Base-by-base conservation (phyloP, 495 filamentous ascomycete genomes). In the Lentithecium fluviatile region DNA sequence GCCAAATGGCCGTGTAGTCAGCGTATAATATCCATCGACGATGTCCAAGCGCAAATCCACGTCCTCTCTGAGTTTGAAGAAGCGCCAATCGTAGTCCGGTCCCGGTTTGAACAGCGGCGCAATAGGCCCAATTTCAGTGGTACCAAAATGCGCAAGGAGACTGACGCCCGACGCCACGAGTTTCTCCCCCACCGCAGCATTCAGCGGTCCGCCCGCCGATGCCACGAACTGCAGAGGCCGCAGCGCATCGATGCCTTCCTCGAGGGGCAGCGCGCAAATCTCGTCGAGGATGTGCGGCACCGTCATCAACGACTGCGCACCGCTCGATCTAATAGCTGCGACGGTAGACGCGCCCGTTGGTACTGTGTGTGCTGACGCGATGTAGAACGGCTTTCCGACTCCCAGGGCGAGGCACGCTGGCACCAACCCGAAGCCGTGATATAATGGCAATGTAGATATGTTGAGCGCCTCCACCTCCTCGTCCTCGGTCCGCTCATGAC, bases 241-340 rank as follows among this genome's bases (percentile, higher is more conserved):
- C 11, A 80, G 69, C 8, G 50, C 60, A 1, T 54, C 17, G n/a
- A 69, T 54, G n/a, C 69, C 72, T 20, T 56, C 55, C n/a, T 53
- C 48, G 17, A 66, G 52, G 4, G 67, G 59, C 5, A 75, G 50
- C 2, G 58, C 62, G 6, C 70, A 26, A 6, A 79, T 70, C 5
- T 80, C 78, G 29, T 79, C 78, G 0, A 80, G 59, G n/a, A 79
- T 76, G 0, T 68, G 75, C 1, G 78, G 78, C 7, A 79, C 78
- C 0, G 76, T 74, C 74, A 80, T 78, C 19, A 80, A 56, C 3
- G 75, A 75, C 17, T 58, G 47, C 2, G 73, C 69, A 34, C 19
- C 42, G 17, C 19, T 11, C 4, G 23, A 1, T 3, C 12, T 12
- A 26, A 77, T 42, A 2, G 79, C 52, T 24, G 73, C 45, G 0